phyloP scores from a whole-genome alignment of 116 monocot genomes.

The Posidonia oceanica region DNA sequence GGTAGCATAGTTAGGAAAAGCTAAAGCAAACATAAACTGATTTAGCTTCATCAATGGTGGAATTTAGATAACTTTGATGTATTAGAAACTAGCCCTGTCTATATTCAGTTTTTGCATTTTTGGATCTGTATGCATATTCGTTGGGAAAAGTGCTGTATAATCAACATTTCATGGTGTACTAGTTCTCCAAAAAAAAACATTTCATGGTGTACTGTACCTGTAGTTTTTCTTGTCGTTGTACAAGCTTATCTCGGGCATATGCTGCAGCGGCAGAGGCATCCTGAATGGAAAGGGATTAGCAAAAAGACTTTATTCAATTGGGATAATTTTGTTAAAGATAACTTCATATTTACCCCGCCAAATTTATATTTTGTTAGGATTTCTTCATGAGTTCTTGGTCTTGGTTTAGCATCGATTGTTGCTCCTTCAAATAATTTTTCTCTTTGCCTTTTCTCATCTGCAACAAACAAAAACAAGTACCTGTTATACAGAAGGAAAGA shows the following conservation, averaged over 20 bases:
- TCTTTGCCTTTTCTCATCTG: conserved; percentile 57
- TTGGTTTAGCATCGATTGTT: conserved; percentile 44
- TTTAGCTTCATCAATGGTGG: too few species aligned
- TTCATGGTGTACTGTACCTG: conserved; percentile 17
- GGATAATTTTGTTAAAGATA: not conserved
- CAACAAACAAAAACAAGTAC: not conserved
- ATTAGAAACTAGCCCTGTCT: too few species aligned
- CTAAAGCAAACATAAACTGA: too few species aligned
- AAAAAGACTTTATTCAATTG: not conserved
- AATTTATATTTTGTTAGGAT: conserved; percentile 78
- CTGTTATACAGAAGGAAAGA: not conserved
- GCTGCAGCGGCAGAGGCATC: conserved; percentile 86
- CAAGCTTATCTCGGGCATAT: conserved; percentile 82
- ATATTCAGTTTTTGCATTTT: too few species aligned
- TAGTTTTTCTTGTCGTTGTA: conserved; percentile 79
- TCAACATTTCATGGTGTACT: too few species aligned
- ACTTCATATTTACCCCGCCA: conserved; percentile 52
- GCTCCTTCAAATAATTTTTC: conserved; percentile 72
- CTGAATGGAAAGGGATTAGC: conserved; percentile 19
- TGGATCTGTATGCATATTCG: too few species aligned
- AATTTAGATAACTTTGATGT: too few species aligned
- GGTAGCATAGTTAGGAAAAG: too few species aligned
- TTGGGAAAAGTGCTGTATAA: too few species aligned
- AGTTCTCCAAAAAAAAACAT: not conserved
- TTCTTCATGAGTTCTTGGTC: conserved; percentile 72